Conservation (phyloP, 2,329 filamentous ascomycete genomes). For the Fusarium guadeloupense region DNA sequence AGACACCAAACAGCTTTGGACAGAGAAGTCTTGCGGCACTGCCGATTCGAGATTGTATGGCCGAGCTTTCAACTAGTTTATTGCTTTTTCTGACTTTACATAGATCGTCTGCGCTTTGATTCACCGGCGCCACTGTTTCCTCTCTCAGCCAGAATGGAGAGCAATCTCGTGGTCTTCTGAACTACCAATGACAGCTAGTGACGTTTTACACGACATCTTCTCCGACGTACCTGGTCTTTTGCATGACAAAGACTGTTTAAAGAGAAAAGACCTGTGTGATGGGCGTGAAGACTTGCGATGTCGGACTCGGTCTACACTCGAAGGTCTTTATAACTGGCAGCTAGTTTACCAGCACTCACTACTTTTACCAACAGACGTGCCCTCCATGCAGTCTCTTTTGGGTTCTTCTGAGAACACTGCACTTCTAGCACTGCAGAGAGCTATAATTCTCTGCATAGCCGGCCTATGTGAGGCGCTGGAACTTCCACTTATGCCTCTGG, state of each 20-base stretch:
- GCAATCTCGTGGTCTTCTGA: background rate
- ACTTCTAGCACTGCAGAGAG: slow-evolving; percentile 4
- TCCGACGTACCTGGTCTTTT: slow-evolving; percentile 7
- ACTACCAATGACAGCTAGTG: slow-evolving; percentile 1
- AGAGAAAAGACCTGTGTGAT: background rate
- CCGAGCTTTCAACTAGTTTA: fast-evolving
- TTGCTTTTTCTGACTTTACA: background rate
- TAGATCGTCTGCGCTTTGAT: slow-evolving; percentile 13
- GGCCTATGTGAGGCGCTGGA: background rate
- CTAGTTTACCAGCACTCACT: slow-evolving; percentile 1
- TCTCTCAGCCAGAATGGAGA: slow-evolving; percentile 6
- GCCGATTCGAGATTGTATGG: slow-evolving; percentile 21
- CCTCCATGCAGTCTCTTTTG: background rate
- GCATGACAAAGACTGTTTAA: background rate
- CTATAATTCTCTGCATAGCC: slow-evolving; percentile 14
- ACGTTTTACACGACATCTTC: slow-evolving; percentile 14
- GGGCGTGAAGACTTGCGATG: background rate
- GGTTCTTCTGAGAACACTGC: background rate
- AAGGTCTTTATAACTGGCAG: slow-evolving; percentile 6
- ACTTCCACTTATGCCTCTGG: background rate
- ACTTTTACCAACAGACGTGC: background rate
- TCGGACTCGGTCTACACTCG: background rate
- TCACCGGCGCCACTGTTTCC: slow-evolving; percentile 9
- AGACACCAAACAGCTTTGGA: slow-evolving; percentile 1
- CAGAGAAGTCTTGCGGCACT: slow-evolving; percentile 15